These are phyloP conservation scores for Orbilia javanica DNA, from an alignment of 2,329 filamentous ascomycete species.

Conservation along the genomic window DNA sequence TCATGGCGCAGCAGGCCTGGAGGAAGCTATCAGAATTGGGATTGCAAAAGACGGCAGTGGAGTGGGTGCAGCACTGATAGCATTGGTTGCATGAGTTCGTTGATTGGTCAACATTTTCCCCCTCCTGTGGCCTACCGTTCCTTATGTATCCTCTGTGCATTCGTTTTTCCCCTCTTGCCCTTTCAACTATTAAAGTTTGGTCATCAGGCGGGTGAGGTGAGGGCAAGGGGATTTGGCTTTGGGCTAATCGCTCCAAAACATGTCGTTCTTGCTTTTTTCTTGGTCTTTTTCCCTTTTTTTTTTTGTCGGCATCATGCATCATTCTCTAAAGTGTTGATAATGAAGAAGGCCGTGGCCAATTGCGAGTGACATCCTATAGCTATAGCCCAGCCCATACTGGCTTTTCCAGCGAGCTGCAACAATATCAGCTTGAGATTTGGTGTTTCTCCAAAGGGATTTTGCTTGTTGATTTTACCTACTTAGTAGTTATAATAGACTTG, in stretches of 20 bases:
- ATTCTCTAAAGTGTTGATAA: conserved; percentile 35
- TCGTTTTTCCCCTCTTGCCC: neutral
- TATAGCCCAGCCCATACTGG: too few relatives aligned
- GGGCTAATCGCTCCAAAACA: neutral
- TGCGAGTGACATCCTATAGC: too few relatives aligned
- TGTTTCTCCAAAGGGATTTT: neutral
- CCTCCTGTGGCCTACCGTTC: neutral
- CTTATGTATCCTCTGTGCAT: conserved; percentile 9
- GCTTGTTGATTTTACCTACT: too few relatives aligned
- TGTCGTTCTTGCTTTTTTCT: conserved; percentile 16
- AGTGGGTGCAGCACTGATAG: conserved; percentile 94
- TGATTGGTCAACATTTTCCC: neutral
- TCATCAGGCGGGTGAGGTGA: neutral
- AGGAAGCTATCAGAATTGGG: conserved; percentile 89
- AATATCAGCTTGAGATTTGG: conserved; percentile 9
- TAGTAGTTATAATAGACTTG: neutral
- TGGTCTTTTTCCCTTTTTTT: conserved; percentile 17
- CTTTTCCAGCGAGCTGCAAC: neutral
- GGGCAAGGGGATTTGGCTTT: neutral
- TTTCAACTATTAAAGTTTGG: conserved; percentile 9
- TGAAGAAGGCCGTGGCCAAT: neutral
- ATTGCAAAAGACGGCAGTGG: conserved; percentile 97
- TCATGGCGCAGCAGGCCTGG: conserved; percentile 75
- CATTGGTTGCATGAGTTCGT: conserved; percentile 76
- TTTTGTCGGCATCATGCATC: conserved; percentile 14